These are phyloP conservation scores for Aspergillus hiratsukae DNA, from an alignment of 2,329 filamentous ascomycete genomes.

Conservation along the genomic window DNA sequence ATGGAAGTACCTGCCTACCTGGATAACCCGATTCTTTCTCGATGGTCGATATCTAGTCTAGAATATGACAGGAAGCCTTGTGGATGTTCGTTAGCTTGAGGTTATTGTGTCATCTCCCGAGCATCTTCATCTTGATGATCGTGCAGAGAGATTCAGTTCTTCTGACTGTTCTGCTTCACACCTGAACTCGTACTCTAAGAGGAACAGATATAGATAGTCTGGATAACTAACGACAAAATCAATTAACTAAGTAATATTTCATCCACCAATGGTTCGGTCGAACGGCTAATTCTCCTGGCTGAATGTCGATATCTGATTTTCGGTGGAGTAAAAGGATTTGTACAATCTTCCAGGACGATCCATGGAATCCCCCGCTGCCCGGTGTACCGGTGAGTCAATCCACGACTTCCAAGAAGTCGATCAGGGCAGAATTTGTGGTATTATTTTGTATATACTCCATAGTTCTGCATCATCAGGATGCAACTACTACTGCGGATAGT, in stretches of 20 bases:
- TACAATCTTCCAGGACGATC: background rate
- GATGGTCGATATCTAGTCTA: background rate
- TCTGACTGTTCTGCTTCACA: background rate
- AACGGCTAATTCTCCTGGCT: background rate
- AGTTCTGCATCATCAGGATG: background rate
- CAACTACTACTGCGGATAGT: background rate
- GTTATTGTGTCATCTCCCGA: background rate
- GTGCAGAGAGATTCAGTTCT: background rate
- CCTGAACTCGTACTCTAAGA: too few species aligned
- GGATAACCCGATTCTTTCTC: background rate
- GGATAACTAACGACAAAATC: background rate
- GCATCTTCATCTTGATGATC: background rate
- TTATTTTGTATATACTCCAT: background rate
- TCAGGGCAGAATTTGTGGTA: background rate
- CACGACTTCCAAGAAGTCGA: background rate
- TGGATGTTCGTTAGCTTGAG: background rate
- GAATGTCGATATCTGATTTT: background rate
- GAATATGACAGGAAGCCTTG: background rate
- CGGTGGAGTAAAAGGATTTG: background rate
- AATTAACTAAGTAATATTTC: background rate
- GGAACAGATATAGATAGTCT: background rate
- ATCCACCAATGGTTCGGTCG: background rate
- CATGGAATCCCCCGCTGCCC: constrained; percentile 7
- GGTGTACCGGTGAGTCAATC: constrained; percentile 10
- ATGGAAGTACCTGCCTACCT: background rate